Percentiles rank a stretch among this genome's conserved stretches.
These are phyloP conservation scores for Lichtheimia hyalospora DNA, from an alignment of 371 early-diverging fungal species.

Conservation along the genomic window DNA sequence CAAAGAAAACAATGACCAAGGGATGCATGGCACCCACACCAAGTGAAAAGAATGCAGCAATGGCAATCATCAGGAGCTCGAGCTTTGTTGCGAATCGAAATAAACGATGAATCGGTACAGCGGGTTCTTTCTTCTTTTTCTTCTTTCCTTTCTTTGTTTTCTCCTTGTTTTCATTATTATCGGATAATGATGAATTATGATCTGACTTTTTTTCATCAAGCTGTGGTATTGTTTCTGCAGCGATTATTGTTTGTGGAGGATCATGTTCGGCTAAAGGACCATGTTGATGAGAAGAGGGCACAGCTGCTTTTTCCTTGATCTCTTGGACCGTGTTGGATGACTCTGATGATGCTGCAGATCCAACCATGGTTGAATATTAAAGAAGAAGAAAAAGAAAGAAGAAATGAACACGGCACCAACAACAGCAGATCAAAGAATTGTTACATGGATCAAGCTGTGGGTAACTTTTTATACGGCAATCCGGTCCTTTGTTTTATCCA, in stretches of 20 bases:
- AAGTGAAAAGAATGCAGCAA: slow-evolving; percentile 24
- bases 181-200: neutral
- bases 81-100: slow-evolving; percentile 37
- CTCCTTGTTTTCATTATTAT: slow-evolving; percentile 12
- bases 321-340: slow-evolving; percentile 11
- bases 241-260: neutral
- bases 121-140: slow-evolving; percentile 35
- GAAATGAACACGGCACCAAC: neutral
- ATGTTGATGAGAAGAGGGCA: neutral
- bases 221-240: neutral
- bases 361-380: slow-evolving; percentile 1
- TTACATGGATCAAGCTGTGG: no score
- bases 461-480: no score
- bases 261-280: neutral
- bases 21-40: slow-evolving; percentile 46
- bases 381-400: no score
- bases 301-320: neutral
- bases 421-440: no score
- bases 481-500: no score
- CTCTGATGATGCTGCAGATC: slow-evolving; percentile 6
- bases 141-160: slow-evolving; percentile 32
- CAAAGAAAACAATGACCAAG: slow-evolving; percentile 41
- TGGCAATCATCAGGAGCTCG: slow-evolving; percentile 24
- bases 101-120: slow-evolving; percentile 28
- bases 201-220: neutral